phyloP scores from a whole-genome alignment of 352 stramenopile genomes.

The Globisporangium perplexum region DNA sequence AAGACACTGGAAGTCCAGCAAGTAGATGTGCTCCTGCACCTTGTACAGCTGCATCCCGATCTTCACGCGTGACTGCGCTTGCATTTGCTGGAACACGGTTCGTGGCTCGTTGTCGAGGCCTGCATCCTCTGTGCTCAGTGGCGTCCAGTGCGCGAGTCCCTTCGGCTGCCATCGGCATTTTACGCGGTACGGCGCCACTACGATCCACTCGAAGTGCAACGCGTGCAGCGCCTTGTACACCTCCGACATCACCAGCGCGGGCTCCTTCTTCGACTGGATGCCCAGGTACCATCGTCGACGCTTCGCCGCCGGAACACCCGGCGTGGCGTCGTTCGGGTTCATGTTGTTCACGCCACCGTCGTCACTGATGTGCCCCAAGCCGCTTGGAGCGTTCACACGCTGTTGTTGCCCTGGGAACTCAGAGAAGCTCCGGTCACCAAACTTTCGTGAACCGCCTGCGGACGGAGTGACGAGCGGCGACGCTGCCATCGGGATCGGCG shows the following conservation, averaged over 20 bases:
- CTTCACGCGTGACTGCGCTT: conserved; percentile 77
- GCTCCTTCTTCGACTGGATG: conserved; percentile 99
- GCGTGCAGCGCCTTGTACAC: conserved; percentile 98
- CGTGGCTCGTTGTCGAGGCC: conserved; percentile 20
- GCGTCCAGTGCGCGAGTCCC: conserved; percentile 12
- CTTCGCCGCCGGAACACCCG: conserved; percentile 40
- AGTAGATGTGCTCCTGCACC: conserved; percentile 97
- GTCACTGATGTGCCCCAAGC: conserved; percentile 22
- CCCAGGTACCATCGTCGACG: conserved; percentile 97
- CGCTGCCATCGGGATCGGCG: conserved; percentile 74
- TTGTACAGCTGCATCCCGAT: conserved; percentile 97
- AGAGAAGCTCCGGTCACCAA: conserved; percentile 37
- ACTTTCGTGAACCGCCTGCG: conserved; percentile 45
- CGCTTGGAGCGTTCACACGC: conserved; percentile 11
- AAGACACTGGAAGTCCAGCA: conserved; percentile 97
- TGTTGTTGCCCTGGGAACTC: conserved; percentile 6
- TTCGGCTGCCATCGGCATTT: conserved; percentile 95
- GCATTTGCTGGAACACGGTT: conserved; percentile 24
- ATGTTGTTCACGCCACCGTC: conserved; percentile 10
- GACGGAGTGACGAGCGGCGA: conserved; percentile 71
- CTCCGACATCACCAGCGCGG: conserved; percentile 99
- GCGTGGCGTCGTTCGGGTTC: conserved; percentile 1
- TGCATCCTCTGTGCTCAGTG: conserved; percentile 3
- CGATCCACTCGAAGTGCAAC: conserved; percentile 96
- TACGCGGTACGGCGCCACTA: conserved; percentile 95